These are phyloP conservation scores for Symbiodinium pilosum DNA, from an alignment of 73 alveolate genomes.

Conservation along the genomic window DNA sequence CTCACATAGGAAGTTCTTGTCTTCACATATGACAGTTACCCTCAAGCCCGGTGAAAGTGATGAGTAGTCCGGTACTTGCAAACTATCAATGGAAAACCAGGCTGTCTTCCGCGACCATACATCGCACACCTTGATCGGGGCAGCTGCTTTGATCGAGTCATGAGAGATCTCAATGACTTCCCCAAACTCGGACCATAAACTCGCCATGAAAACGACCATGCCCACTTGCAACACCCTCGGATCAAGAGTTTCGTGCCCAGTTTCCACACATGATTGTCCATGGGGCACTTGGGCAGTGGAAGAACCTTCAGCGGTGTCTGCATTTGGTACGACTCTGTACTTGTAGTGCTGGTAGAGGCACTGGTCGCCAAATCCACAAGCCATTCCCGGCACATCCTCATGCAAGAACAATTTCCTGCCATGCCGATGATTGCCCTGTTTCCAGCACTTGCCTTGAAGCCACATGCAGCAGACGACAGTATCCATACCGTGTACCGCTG, in stretches of 20 bases:
- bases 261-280: no score
- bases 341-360: constrained; percentile 21
- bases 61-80: no score
- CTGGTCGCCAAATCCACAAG: background rate
- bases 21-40: background rate
- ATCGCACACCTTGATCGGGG: no score
- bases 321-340: background rate
- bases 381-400: constrained; percentile 36
- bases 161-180: no score
- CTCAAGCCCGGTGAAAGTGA: background rate
- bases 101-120: no score
- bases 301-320: background rate
- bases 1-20: background rate
- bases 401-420: background rate
- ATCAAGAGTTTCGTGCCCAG: no score
- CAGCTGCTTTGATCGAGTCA: no score
- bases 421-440: background rate
- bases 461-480: constrained; percentile 28
- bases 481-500: no score
- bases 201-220: no score
- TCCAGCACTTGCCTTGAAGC: constrained; percentile 31
- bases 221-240: no score
- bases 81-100: no score
- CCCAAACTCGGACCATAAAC: background rate
- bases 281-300: background rate